A percentile compares a stretch with the other conserved stretches of the same genome.
Conservation (phyloP, 495 filamentous ascomycete genomes). For the Trichoderma erinaceum region DNA sequence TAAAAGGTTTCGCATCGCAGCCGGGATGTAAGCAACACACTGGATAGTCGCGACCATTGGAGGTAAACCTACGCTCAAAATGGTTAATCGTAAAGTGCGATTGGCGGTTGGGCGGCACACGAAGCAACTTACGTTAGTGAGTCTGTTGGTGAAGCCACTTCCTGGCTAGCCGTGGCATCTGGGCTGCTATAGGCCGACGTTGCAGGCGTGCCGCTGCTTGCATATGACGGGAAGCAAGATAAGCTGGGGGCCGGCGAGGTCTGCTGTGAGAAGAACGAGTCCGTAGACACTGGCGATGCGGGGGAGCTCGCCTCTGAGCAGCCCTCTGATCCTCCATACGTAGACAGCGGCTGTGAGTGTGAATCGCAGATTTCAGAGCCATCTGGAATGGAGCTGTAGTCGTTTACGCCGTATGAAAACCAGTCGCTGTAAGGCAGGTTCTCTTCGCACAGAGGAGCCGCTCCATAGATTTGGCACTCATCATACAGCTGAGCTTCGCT, state of each 20-base stretch:
- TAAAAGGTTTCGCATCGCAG: slow-evolving; percentile 33
- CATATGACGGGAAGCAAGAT: slow-evolving; percentile 3
- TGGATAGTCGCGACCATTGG: slow-evolving; percentile 7
- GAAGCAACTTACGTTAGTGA: not conserved
- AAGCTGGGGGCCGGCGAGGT: slow-evolving; percentile 3
- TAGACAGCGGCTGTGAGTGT: slow-evolving; percentile 11
- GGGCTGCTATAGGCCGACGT: slow-evolving; percentile 6
- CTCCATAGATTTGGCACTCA: not conserved
- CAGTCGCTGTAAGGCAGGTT: slow-evolving; percentile 5
- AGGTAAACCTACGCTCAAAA: not conserved
- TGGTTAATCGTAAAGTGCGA: not conserved
- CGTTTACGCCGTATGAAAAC: not conserved
- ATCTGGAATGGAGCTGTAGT: not conserved
- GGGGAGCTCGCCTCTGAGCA: slow-evolving; percentile 4
- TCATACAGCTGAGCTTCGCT: not conserved
- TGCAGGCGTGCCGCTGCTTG: not conserved
- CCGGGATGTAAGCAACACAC: slow-evolving; percentile 26
- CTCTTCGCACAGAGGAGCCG: not conserved
- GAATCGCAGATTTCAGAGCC: not conserved
- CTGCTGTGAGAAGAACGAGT: slow-evolving; percentile 6
- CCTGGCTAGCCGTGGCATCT: not conserved
- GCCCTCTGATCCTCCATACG: not conserved
- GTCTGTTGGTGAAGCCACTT: not conserved
- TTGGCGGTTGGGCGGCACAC: not conserved
- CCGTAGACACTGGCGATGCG: not conserved